Base-by-base conservation (phyloP, 371 early-diverging fungal species). In the Apophysomyces ossiformis region DNA sequence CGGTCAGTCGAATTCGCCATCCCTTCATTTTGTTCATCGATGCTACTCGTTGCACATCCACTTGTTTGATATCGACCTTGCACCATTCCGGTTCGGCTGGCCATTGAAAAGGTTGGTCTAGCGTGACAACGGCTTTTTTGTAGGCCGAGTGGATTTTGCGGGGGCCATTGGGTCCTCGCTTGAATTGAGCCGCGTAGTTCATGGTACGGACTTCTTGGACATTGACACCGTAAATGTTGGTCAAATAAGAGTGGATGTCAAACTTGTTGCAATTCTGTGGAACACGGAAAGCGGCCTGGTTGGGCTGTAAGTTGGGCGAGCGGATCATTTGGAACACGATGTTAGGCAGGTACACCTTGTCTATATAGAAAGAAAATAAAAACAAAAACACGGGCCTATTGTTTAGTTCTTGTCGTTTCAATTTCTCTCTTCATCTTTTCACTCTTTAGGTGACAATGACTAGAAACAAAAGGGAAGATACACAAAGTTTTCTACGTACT, bases 251-350 rank as follows among this genome's bases (percentile, higher is more conserved):
- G 54, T 88, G 85, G 75, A 98, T 92, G 76, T 98, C 98, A 39
- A 97, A 87, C 79, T 98, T 98, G 88, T 96, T 96, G 75, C 95
- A 83, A 41, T 87, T 83, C n/a, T 90, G 92, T 38, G 97, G 97
- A 0, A 95, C 92, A 21, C 92, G 88, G 88, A 98, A 98, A 37
- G 95, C 96, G 26, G 92, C 95, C 75, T 95, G 95, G 76, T 96
- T 95, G 15, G 90, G 87, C 57, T 93, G 94, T 41, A 91, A 85
- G 44, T 88, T 89, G 39, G 89, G 87, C 70, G 93, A 85, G 45
- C 95, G 92, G 7, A 96, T 90, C 68, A 97, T 85, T 65, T 90
- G 92, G 72, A 98, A 87, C 12, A 93, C 75, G 61, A 96, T 81
- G 78, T 94, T 95, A 50, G 98, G 98, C 66, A 98, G 90, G 84